Percentiles rank a stretch among this genome's conserved stretches.
Conservation (phyloP, 495 filamentous ascomycete genomes). For the Lasiosphaeriaceae sp. region DNA sequence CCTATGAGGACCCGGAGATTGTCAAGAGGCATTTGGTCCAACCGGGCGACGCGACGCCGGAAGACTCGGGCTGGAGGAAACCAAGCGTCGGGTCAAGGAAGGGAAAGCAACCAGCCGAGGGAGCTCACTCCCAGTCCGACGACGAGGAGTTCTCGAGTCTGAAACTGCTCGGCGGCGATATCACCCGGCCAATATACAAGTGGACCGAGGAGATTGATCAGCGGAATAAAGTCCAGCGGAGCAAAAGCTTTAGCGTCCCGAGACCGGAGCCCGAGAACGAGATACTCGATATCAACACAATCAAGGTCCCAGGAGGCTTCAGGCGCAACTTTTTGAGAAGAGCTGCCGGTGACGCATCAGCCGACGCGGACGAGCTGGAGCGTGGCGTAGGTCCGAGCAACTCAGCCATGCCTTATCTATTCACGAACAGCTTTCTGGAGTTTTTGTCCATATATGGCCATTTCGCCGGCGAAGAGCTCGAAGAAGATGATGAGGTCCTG, state of each 20-base stretch:
- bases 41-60: constrained; percentile 47
- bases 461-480: constrained; percentile 92
- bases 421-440: constrained; percentile 90
- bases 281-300: constrained; percentile 75
- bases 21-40: constrained; percentile 78
- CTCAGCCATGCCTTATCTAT: constrained; percentile 51
- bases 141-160: constrained; percentile 89
- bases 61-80: constrained; percentile 34
- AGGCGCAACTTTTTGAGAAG: constrained; percentile 80
- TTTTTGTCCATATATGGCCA: constrained; percentile 93
- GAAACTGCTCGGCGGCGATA: constrained; percentile 86
- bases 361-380: constrained; percentile 42
- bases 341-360: constrained; percentile 55
- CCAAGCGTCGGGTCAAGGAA: constrained; percentile 42
- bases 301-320: constrained; percentile 91
- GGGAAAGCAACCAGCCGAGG: constrained; percentile 43
- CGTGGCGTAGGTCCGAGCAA: constrained; percentile 32
- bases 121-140: constrained; percentile 39
- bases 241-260: constrained; percentile 77
- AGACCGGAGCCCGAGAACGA: constrained; percentile 75
- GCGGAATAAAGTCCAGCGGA: constrained; percentile 59
- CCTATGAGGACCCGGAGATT: constrained; percentile 76
- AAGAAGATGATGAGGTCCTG: constrained; percentile 89
- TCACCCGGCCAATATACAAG: constrained; percentile 88
- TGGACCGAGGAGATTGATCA: constrained; percentile 82